Base-by-base conservation (phyloP, 2,329 filamentous ascomycete genomes). In the Bretziella fagacearum region DNA sequence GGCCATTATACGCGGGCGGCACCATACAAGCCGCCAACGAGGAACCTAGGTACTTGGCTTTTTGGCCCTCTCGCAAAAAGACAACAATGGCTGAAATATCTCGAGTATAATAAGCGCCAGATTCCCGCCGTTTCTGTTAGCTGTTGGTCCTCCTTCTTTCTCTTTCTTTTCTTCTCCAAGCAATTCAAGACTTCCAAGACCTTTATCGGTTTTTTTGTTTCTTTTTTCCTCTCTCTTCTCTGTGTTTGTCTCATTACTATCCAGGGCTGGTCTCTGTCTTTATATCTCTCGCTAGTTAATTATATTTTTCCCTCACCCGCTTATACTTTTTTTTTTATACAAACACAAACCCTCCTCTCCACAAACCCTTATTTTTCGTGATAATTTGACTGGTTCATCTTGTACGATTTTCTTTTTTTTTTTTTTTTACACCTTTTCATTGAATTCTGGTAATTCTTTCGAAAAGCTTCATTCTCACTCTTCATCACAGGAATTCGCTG, bases 121-220 rank as follows among this genome's bases (percentile, higher is more conserved):
- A 15, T 29, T 15, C 15, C 25, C 27, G 40, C 32, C 20, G 8
- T 33, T 25, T 8, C 13, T 37, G 6, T 35, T 22, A 11, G 23
- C 20, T 18, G 22, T 45, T 37, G 5, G 3, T 35, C 6, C 20
- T 46, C 15, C 5, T 15, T 30, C 22, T 30, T 29, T 36, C 37
- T 50, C 61, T 65, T 55, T 56, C 59, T 65, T 66, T 62, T 63
- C 65, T 58, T 57, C 57, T 57, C 74, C 69, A 79, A 77, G 78
- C 81, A 81, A 77, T 67, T 66, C 58, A 68, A 63, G 70, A 70
- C 65, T 58, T 60, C 62, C 59, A 68, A 68, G 69, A 66, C 66
- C 65, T 63, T 64, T 67, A 62, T 63, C 66, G 68, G 63, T 62
- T 68, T 73, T 70, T 67, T 59, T 56, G 59, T 59, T 54, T 54